Conservation (phyloP, 495 filamentous ascomycete species). For the Bacidia gigantensis region DNA sequence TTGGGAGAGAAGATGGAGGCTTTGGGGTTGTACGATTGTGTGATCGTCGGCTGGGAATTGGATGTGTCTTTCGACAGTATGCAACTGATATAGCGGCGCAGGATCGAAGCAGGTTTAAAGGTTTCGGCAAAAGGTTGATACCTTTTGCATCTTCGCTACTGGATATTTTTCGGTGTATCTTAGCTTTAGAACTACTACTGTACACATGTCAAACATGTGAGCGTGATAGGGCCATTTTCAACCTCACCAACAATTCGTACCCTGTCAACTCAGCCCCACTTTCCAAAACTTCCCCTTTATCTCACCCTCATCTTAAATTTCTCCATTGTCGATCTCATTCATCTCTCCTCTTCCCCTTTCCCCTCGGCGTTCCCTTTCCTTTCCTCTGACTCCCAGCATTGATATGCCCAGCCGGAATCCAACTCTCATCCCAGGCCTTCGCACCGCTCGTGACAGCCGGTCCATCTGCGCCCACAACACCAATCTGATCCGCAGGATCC, state of each 20-base stretch:
- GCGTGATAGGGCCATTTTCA: too few species aligned
- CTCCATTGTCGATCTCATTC: neutral
- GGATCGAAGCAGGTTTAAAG: too few species aligned
- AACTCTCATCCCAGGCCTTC: slow-evolving; percentile 83
- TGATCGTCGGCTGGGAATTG: neutral
- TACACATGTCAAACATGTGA: too few species aligned
- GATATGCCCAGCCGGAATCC: slow-evolving; percentile 88
- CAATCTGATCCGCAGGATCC: slow-evolving; percentile 42
- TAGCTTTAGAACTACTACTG: too few species aligned
- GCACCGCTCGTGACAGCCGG: slow-evolving; percentile 51
- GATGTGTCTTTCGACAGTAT: too few species aligned
- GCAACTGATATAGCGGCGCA: too few species aligned
- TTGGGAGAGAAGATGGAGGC: neutral
- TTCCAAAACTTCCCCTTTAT: neutral
- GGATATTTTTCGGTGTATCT: too few species aligned
- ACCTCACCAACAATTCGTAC: too few species aligned
- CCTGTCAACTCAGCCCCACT: too few species aligned
- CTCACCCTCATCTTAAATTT: neutral
- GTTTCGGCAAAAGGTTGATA: too few species aligned
- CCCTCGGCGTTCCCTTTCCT: slow-evolving; percentile 41
- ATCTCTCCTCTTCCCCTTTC: slow-evolving; percentile 14
- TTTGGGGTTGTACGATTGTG: neutral
- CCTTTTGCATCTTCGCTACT: too few species aligned
- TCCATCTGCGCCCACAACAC: slow-evolving; percentile 54
- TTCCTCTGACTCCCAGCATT: slow-evolving; percentile 73